Evolutionary conservation across 331 rosid genomes (phyloP).

Genomic region (Quercus phellos): DNA sequence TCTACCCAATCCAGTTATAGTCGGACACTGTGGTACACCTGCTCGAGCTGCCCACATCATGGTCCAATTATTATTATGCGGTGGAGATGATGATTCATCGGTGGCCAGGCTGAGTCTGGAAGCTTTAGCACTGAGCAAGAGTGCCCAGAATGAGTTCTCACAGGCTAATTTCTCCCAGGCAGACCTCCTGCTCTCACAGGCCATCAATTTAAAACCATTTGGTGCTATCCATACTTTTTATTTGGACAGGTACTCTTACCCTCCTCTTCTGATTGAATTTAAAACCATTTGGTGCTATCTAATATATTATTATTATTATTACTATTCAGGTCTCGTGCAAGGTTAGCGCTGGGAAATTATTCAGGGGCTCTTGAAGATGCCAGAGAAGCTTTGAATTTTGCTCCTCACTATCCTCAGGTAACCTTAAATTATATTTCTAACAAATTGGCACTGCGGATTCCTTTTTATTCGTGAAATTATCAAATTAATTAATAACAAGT

Average conservation of each 20-base stretch:
- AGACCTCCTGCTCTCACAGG: slow-evolving; percentile 67
- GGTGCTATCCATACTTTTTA: slow-evolving; percentile 64
- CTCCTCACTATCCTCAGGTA: slow-evolving; percentile 71
- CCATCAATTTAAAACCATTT: slow-evolving; percentile 60
- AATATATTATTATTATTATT: too few species aligned
- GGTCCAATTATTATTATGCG: slow-evolving; percentile 29
- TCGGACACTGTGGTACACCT: slow-evolving; percentile 64
- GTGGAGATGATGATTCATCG: slow-evolving; percentile 3
- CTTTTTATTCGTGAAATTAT: too few species aligned
- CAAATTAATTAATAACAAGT: too few species aligned
- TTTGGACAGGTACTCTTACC: slow-evolving; percentile 56
- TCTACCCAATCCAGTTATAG: slow-evolving; percentile 34
- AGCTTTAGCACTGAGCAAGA: slow-evolving; percentile 75
- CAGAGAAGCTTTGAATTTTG: slow-evolving; percentile 51
- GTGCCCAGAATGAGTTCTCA: slow-evolving; percentile 42
- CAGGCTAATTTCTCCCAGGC: slow-evolving; percentile 50
- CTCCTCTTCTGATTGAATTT: too few species aligned
- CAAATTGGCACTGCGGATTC: too few species aligned
- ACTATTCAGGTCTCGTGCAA: slow-evolving; percentile 57
- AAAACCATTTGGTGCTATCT: too few species aligned
- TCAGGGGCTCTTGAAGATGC: slow-evolving; percentile 76
- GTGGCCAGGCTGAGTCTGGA: slow-evolving; percentile 44
- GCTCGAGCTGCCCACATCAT: slow-evolving; percentile 64
- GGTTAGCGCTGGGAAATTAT: slow-evolving; percentile 60
- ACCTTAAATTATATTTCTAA: not conserved